Conservation (phyloP, 257 asterid species). For the Gentiana dahurica region DNA sequence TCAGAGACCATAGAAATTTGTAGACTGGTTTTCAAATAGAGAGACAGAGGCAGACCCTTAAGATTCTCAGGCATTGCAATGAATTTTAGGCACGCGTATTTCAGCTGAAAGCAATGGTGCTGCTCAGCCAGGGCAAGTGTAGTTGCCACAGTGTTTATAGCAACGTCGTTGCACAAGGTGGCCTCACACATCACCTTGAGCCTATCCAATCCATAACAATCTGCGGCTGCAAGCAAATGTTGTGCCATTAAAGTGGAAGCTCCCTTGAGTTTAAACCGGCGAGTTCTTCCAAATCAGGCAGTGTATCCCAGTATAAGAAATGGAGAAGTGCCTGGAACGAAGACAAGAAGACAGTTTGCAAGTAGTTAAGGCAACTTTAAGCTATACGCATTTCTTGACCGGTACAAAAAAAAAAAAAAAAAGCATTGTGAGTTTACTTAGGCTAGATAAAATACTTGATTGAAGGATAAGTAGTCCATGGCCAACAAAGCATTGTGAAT, state of each 20-base stretch:
- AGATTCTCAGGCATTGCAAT: conserved; percentile 81
- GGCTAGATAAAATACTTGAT: too few relatives aligned
- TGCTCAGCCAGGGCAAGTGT: conserved; percentile 96
- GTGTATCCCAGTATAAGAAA: conserved; percentile 76
- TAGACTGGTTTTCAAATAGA: background rate
- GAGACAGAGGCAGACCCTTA: conserved; percentile 30
- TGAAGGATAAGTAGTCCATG: too few relatives aligned
- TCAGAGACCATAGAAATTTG: background rate
- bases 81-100: conserved; percentile 75
- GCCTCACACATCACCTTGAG: conserved; percentile 88
- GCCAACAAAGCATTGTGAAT: too few relatives aligned
- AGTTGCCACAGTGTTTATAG: conserved; percentile 93
- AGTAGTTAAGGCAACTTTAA: background rate
- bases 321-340: conserved; percentile 66
- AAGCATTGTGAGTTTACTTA: too few relatives aligned
- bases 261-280: conserved; percentile 78
- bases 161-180: conserved; percentile 62
- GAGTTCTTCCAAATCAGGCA: conserved; percentile 83
- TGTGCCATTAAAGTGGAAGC: conserved; percentile 94
- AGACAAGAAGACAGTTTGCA: background rate
- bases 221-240: conserved; percentile 96
- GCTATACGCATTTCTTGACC: background rate
- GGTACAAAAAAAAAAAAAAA: background rate
- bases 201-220: conserved; percentile 82
- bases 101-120: conserved; percentile 89